phyloP scores from a whole-genome alignment of 352 stramenopile species.

The Phytophthora palmivora region DNA sequence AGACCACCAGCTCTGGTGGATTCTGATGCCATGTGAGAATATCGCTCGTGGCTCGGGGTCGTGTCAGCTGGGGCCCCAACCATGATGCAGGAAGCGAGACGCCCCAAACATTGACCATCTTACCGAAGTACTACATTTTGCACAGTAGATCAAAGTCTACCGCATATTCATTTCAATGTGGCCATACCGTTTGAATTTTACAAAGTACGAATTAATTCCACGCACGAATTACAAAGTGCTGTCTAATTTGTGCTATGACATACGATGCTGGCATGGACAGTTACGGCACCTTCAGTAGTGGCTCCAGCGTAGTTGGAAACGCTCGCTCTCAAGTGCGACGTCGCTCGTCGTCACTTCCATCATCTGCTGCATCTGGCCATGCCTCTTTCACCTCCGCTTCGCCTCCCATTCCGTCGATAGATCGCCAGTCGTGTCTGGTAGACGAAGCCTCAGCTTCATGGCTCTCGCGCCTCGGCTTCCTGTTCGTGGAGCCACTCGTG shows the following conservation, averaged over 20 bases:
- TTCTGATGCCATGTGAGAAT: constrained; percentile 9
- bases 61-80: not conserved
- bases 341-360: constrained; percentile 5
- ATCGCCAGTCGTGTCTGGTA: constrained; percentile 11
- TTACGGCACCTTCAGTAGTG: constrained; percentile 11
- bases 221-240: constrained; percentile 8
- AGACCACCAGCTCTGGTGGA: constrained; percentile 6
- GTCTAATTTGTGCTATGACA: constrained; percentile 16
- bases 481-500: constrained; percentile 45
- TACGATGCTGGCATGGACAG: constrained; percentile 21
- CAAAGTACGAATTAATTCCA: constrained; percentile 18
- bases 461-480: constrained; percentile 45
- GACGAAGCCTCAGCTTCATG: constrained; percentile 25
- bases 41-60: not conserved
- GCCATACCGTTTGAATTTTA: not conserved
- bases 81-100: too few relatives aligned
- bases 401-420: not conserved
- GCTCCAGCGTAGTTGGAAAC: constrained; percentile 2
- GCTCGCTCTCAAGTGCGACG: constrained; percentile 17
- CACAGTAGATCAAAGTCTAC: too few relatives aligned
- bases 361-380: not conserved
- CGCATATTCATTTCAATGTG: constrained; percentile 14
- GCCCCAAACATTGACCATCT: too few relatives aligned
- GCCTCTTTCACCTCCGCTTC: not conserved
- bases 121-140: too few relatives aligned